A percentile compares a stretch with the other conserved stretches of the same genome.
phyloP scores from a whole-genome alignment of 2,329 filamentous ascomycete species.

The Fusarium sp. region DNA sequence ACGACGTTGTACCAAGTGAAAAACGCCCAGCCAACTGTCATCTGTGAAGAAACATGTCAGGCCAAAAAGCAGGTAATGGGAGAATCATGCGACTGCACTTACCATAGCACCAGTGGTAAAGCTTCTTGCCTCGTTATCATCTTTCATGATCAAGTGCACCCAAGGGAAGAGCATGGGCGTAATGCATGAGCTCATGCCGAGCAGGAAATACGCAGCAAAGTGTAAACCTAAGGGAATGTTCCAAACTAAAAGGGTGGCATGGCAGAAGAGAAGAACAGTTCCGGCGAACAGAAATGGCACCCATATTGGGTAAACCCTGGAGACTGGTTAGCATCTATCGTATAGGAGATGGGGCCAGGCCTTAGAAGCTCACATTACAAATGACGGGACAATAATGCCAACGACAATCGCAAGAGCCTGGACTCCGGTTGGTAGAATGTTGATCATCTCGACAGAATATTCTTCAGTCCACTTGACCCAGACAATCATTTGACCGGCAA shows the following conservation, averaged over 20 bases:
- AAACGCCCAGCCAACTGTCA: slow-evolving; percentile 45
- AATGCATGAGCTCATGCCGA: slow-evolving; percentile 38
- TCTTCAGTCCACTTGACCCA: slow-evolving; percentile 40
- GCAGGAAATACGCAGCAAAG: slow-evolving; percentile 33
- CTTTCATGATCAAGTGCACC: slow-evolving; percentile 42
- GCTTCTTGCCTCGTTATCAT: slow-evolving; percentile 35
- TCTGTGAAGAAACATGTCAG: slow-evolving; percentile 32
- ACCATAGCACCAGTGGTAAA: slow-evolving; percentile 46
- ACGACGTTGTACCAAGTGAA: slow-evolving; percentile 43
- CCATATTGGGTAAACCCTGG: slow-evolving; percentile 41
- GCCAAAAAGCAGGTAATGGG: too few relatives aligned
- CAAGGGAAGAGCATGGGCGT: slow-evolving; percentile 43
- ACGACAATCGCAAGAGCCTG: slow-evolving; percentile 46
- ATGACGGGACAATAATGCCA: slow-evolving; percentile 38
- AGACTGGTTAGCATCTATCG: neutral
- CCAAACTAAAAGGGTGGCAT: slow-evolving; percentile 40
- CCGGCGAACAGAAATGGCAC: slow-evolving; percentile 43
- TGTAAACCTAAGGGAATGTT: slow-evolving; percentile 39
- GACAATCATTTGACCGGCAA: slow-evolving; percentile 44
- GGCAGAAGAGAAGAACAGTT: slow-evolving; percentile 37
- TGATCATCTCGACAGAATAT: slow-evolving; percentile 43
- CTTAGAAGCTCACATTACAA: slow-evolving; percentile 21
- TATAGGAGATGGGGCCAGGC: accelerated
- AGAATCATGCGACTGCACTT: neutral
- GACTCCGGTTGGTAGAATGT: slow-evolving; percentile 40